A percentile compares a stretch with the other conserved stretches of the same genome.
phyloP scores from a whole-genome alignment of 2,329 filamentous ascomycete species.

The Sporothrix euskadiensis region DNA sequence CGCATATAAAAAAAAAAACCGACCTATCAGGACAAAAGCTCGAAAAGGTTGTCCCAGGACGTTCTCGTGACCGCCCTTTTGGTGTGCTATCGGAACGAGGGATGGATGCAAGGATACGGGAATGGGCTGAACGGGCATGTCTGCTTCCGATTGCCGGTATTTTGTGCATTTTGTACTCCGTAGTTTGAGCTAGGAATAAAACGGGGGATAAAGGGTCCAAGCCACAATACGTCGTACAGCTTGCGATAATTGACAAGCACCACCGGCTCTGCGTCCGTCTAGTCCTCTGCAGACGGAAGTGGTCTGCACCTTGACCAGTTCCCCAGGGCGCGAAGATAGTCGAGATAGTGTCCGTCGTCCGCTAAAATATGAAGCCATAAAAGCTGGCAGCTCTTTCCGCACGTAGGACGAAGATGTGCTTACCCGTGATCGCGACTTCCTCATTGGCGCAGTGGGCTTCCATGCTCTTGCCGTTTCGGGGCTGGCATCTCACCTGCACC shows the following conservation, averaged over 20 bases:
- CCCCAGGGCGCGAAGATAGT: not conserved
- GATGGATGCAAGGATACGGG: not conserved
- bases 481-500: not conserved
- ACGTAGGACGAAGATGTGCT: not conserved
- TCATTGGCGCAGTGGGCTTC: not conserved
- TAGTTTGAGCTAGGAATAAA: conserved; percentile 1
- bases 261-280: too few species aligned
- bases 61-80: conserved; percentile 16
- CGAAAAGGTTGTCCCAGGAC: not conserved
- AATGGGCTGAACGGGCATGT: not conserved
- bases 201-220: not conserved
- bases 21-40: not conserved
- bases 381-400: conserved; percentile 11
- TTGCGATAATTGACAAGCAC: not conserved
- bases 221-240: not conserved
- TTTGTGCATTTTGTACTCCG: not conserved
- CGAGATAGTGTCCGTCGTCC: not conserved
- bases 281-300: not conserved
- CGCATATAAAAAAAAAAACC: not conserved
- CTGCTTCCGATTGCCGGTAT: not conserved
- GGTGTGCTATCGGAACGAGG: not conserved
- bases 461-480: not conserved
- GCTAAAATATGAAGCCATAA: not conserved
- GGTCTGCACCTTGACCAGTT: conserved; percentile 1
- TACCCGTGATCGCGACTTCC: conserved; percentile 8